These are phyloP conservation scores for Cochlearia excelsa DNA, from an alignment of 345 rosid genomes.

Conservation along the genomic window DNA sequence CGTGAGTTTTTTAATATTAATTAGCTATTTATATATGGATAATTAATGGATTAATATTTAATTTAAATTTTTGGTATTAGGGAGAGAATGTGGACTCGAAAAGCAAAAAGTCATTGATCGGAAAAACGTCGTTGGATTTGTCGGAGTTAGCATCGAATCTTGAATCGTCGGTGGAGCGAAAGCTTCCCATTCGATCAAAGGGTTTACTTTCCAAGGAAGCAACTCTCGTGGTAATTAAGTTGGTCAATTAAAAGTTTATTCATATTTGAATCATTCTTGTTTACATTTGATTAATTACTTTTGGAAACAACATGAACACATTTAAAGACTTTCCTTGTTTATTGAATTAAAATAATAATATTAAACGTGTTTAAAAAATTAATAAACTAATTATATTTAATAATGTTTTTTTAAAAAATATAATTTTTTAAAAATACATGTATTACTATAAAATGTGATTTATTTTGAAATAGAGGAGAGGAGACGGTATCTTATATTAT, in stretches of 20 bases:
- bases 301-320: constrained; percentile 13
- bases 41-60: neutral
- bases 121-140: constrained; percentile 34
- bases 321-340: neutral
- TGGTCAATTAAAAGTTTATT: constrained; percentile 15
- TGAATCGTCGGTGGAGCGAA: constrained; percentile 33
- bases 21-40: neutral
- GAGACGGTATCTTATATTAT: no score
- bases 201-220: constrained; percentile 32
- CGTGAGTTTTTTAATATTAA: constrained; percentile 26
- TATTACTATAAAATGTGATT: no score
- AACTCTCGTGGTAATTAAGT: constrained; percentile 28
- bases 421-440: no score
- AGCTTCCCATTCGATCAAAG: constrained; percentile 30
- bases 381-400: no score
- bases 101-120: constrained; percentile 23
- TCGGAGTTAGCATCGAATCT: constrained; percentile 26
- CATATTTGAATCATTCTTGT: constrained; percentile 18
- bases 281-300: constrained; percentile 3
- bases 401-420: no score
- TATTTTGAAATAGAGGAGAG: no score
- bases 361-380: no score
- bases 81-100: constrained; percentile 19
- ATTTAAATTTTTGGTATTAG: constrained; percentile 7
- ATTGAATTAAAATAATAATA: neutral